These are phyloP conservation scores for Wickerhamomyces chaumierensis DNA, from an alignment of 805 yeast species.

Conservation along the genomic window DNA sequence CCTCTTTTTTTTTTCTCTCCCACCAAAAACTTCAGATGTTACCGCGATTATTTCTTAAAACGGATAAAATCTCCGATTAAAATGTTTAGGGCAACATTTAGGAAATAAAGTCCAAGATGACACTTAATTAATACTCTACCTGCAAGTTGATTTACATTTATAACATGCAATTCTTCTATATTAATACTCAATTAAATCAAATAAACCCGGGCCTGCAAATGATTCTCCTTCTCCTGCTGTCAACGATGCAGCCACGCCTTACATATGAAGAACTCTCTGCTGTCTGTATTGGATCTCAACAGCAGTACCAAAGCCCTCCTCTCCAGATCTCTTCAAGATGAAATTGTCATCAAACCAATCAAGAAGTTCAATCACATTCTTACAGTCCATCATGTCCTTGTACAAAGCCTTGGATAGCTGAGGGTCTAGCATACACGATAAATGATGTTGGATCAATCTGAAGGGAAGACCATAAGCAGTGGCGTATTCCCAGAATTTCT, in stretches of 20 bases:
- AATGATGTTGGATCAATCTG: constrained; percentile 76
- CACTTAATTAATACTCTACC: no score
- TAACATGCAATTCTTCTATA: no score
- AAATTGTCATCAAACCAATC: constrained; percentile 78
- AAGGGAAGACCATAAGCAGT: constrained; percentile 78
- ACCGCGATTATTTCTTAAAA: no score
- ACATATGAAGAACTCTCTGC: constrained; percentile 20
- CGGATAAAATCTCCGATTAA: no score
- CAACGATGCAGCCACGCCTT: constrained; percentile 1
- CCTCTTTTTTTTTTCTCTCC: no score
- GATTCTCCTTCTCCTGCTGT: no score
- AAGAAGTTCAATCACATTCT: constrained; percentile 48
- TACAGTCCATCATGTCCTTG: constrained; percentile 53
- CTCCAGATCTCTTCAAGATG: constrained; percentile 53
- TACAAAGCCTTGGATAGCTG: constrained; percentile 34
- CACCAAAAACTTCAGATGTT: no score
- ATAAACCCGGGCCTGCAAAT: no score
- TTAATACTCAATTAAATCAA: no score
- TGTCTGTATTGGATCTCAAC: constrained; percentile 32
- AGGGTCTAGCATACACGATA: constrained; percentile 74
- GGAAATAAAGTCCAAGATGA: no score
- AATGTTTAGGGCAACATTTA: no score
- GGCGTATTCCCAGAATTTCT: constrained; percentile 68
- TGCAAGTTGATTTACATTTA: no score
- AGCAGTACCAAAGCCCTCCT: constrained; percentile 53